phyloP scores from a whole-genome alignment of 108 stramenopile genomes.

The Heterococcus sp. region DNA sequence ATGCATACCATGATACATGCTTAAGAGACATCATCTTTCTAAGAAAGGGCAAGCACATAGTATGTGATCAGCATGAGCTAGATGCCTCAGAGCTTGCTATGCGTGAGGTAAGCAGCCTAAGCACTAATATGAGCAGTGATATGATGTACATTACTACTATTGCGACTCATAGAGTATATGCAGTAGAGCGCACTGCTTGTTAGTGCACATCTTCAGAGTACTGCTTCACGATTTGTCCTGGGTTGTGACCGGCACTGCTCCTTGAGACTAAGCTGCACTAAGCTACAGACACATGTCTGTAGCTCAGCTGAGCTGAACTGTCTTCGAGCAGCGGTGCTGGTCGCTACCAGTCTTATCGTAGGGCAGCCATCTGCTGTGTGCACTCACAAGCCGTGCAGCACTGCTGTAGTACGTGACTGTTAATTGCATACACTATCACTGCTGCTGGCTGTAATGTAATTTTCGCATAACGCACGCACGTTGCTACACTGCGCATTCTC shows the following conservation, averaged over 20 bases:
- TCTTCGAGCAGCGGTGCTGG: too few relatives aligned
- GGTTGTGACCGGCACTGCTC: background rate
- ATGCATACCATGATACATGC: slow-evolving; percentile 22
- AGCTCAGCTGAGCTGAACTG: too few relatives aligned
- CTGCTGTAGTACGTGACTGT: too few relatives aligned
- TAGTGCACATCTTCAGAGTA: background rate
- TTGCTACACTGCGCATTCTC: too few relatives aligned
- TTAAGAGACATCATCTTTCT: slow-evolving; percentile 2
- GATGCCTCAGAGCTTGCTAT: background rate
- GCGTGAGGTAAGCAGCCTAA: slow-evolving; percentile 30
- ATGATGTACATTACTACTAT: slow-evolving; percentile 14
- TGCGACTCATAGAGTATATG: background rate
- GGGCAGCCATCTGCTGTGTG: too few relatives aligned
- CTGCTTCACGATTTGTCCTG: background rate
- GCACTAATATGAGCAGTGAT: background rate
- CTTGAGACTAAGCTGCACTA: background rate
- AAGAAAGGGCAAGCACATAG: slow-evolving; percentile 37
- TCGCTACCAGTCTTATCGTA: too few relatives aligned
- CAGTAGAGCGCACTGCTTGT: background rate
- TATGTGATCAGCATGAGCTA: slow-evolving; percentile 27
- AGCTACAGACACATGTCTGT: too few relatives aligned
- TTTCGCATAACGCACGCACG: too few relatives aligned
- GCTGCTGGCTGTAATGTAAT: too few relatives aligned
- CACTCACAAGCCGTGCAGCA: too few relatives aligned
- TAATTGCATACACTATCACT: too few relatives aligned